Conservation (phyloP, 2,329 filamentous ascomycete genomes). For the Monosporascus cannonballus region DNA sequence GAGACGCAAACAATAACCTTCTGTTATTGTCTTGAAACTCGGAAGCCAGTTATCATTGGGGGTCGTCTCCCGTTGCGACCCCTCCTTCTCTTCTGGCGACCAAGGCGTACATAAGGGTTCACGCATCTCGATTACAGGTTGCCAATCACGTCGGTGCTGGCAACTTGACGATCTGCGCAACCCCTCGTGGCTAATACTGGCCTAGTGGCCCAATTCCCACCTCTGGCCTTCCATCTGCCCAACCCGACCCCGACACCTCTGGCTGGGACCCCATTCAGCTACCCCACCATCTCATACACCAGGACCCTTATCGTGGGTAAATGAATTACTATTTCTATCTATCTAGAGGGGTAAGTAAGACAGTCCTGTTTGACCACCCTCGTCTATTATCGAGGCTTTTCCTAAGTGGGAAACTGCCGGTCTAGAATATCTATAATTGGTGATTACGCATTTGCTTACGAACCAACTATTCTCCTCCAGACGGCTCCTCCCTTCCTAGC, state of each 20-base stretch:
- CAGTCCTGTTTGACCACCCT: neutral
- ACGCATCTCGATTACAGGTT: too few species aligned
- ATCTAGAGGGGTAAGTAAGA: neutral
- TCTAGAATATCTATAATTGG: too few species aligned
- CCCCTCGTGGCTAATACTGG: conserved; percentile 17
- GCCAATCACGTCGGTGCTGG: too few species aligned
- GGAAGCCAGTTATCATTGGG: too few species aligned
- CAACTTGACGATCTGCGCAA: conserved; percentile 1
- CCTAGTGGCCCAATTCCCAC: conserved; percentile 22
- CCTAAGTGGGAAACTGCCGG: too few species aligned
- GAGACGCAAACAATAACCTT: too few species aligned
- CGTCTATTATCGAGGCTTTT: neutral
- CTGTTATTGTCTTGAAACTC: too few species aligned
- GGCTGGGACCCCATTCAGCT: conserved; percentile 51
- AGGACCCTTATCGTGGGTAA: neutral
- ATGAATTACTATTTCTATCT: neutral
- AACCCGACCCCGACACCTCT: conserved; percentile 16
- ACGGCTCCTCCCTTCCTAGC: neutral
- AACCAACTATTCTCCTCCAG: neutral
- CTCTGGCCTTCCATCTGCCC: conserved; percentile 23
- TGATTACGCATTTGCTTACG: too few species aligned
- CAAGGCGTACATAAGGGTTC: neutral
- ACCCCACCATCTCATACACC: neutral
- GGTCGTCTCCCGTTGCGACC: too few species aligned
- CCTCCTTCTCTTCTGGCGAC: neutral